Evolutionary conservation across 805 yeast species (phyloP).

Genomic region (Candida caryicola): DNA sequence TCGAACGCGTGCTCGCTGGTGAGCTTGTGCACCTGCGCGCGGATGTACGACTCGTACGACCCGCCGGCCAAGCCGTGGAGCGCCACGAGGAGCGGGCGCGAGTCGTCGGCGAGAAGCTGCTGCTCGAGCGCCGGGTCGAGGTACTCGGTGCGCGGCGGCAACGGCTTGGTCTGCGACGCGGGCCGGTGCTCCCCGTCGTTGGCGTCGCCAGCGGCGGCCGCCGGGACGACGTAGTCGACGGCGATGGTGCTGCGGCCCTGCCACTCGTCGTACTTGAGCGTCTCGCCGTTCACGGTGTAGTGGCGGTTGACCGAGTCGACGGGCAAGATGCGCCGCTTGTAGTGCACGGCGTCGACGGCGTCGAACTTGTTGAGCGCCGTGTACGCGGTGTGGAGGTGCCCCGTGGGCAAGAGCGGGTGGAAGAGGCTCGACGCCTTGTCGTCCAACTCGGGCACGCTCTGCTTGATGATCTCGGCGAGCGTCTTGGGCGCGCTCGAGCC

Average conservation of each 20-base stretch:
- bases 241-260: conserved; percentile 46
- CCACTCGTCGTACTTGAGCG: conserved; percentile 39
- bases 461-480: conserved; percentile 32
- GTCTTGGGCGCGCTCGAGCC: conserved; percentile 6
- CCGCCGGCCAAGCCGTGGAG: conserved; percentile 80
- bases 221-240: conserved; percentile 45
- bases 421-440: conserved; percentile 38
- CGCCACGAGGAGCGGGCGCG: conserved; percentile 58
- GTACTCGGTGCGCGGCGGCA: conserved; percentile 70
- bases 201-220: conserved; percentile 12
- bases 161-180: conserved; percentile 48
- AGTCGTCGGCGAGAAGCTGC: conserved; percentile 31
- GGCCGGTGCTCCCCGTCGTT: conserved; percentile 32
- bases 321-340: conserved; percentile 41
- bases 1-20: conserved; percentile 45
- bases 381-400: conserved; percentile 50
- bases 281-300: conserved; percentile 27
- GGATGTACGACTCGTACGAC: conserved; percentile 68
- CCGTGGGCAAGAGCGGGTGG: conserved; percentile 47
- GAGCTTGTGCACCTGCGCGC: conserved; percentile 50
- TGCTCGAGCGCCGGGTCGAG: conserved; percentile 45
- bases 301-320: conserved; percentile 18
- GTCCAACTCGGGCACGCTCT: conserved; percentile 39
- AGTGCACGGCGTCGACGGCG: conserved; percentile 39
- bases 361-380: conserved; percentile 45